Base-by-base conservation (phyloP, 805 yeast genomes). In the Starmerella vitae region DNA sequence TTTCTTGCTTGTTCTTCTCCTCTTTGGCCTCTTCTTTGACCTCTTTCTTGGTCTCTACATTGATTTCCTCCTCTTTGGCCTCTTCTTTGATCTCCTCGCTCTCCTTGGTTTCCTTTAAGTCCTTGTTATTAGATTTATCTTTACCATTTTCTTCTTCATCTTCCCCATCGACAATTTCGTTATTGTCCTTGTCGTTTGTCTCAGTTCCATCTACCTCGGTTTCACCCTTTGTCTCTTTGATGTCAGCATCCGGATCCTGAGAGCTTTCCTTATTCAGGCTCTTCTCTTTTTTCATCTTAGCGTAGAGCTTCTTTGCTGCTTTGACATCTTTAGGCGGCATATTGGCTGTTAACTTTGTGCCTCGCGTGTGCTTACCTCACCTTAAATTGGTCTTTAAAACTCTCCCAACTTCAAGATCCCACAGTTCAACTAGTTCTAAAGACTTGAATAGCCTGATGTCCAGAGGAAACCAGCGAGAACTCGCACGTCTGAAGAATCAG, bases 391-490 rank as follows among this genome's bases (percentile, higher is more conserved):
- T 19, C n/a, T 8, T 6, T 14, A 14, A 35, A 6, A 7, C 9
- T 13, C 28, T n/a, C 7, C 37, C 37, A 6, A 7, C 33, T 7
- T 30, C 17, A 30, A 7, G 36, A 25, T 25, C 7, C 6, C 6
- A 7, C 14, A 27, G 5, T 19, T 18, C 13, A 6, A 6, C 13
- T n/a, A 24, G 15, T 28, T 10, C 8, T 12, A 8, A 8, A 7
- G 7, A 13, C 34, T 15, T 8, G 21, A 8, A 7, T n/a, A n/a
- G n/a, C n/a, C n/a, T n/a, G n/a, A 86, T 88, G 96, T 78, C 94
- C 38, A 73, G 98, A 66, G 98, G 98, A 24, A 91, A 88, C 61
- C 97, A 91, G 63, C 73, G 98, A 60, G 98, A 88, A 30, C 70
- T 81, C 52, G 96, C 96, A 24, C 72, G 98, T 57, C 82, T 76